Percentiles rank a stretch among this genome's conserved stretches.
Evolutionary conservation across 352 stramenopile species (phyloP).

Genomic region (Pythium guiyangense): DNA sequence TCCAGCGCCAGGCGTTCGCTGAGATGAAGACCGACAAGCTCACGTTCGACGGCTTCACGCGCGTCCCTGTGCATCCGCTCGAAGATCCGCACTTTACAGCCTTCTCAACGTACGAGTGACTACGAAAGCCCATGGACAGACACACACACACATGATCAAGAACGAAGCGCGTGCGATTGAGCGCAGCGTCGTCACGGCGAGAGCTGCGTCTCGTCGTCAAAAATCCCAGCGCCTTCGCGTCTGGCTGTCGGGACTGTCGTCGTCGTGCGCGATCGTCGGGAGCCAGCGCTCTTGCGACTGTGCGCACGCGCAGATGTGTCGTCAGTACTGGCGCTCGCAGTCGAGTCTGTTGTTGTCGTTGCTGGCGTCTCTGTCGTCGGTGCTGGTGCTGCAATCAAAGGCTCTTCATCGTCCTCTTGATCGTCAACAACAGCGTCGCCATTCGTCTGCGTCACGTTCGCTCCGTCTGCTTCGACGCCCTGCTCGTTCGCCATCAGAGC

Average conservation of each 20-base stretch:
- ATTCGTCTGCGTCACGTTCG: constrained; percentile 7
- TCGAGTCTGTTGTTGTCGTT: neutral
- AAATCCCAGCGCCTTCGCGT: constrained; percentile 21
- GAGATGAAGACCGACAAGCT: constrained; percentile 72
- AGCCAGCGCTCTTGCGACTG: constrained; percentile 4
- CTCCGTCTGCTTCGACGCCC: constrained; percentile 11
- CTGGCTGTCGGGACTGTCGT: constrained; percentile 17
- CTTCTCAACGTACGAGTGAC: constrained; percentile 27
- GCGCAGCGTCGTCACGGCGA: constrained; percentile 10
- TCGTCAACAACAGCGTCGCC: constrained; percentile 2
- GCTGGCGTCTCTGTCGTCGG: no score
- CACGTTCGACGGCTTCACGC: constrained; percentile 58
- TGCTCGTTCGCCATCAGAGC: constrained; percentile 5
- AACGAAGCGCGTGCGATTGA: no score
- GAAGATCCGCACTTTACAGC: constrained; percentile 67
- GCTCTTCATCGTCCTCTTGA: constrained; percentile 7
- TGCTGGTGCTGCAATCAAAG: neutral
- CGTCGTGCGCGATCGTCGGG: constrained; percentile 9
- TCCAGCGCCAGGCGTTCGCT: constrained; percentile 68
- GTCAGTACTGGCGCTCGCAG: no score
- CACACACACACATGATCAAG: neutral
- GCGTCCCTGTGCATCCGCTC: constrained; percentile 38
- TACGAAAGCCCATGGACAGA: constrained; percentile 1
- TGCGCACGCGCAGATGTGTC: neutral
- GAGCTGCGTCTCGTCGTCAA: constrained; percentile 36